A percentile compares a stretch with the other conserved stretches of the same genome.
Conservation (phyloP, 139 green algal species). For the Volvox africanus region DNA sequence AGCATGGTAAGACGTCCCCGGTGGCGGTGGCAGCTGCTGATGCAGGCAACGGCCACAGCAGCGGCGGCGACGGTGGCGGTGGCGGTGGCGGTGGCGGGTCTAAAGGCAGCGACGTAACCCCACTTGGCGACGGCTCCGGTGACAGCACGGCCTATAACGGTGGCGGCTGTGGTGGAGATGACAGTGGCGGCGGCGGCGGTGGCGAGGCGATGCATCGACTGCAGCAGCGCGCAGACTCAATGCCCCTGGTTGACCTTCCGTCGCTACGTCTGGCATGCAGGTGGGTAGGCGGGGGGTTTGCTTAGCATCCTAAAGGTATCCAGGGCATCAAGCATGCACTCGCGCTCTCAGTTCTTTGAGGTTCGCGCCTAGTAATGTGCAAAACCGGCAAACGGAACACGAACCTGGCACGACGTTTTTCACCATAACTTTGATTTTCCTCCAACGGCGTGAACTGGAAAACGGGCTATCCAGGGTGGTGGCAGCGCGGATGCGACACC, state of each 20-base stretch:
- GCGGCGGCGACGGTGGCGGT: neutral
- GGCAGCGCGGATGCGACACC: constrained; percentile 4
- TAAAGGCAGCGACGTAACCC: neutral
- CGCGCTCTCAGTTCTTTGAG: no score
- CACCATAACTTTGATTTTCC: no score
- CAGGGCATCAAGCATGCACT: no score
- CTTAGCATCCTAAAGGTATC: no score
- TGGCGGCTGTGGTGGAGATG: neutral
- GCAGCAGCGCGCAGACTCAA: neutral
- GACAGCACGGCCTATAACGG: neutral
- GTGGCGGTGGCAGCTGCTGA: neutral
- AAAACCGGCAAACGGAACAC: no score
- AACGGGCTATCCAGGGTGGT: neutral
- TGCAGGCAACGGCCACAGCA: neutral
- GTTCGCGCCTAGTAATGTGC: no score
- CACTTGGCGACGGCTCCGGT: neutral
- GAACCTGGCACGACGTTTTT: no score
- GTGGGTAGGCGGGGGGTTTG: neutral
- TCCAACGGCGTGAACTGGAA: no score
- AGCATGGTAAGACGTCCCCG: neutral
- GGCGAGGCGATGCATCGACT: neutral
- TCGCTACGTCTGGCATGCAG: constrained; percentile 45
- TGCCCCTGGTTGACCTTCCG: constrained; percentile 34
- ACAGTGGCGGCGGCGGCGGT: neutral
- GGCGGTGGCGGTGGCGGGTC: neutral